phyloP scores from a whole-genome alignment of 2,329 filamentous ascomycete species.

The Paecilomyces niveus region DNA sequence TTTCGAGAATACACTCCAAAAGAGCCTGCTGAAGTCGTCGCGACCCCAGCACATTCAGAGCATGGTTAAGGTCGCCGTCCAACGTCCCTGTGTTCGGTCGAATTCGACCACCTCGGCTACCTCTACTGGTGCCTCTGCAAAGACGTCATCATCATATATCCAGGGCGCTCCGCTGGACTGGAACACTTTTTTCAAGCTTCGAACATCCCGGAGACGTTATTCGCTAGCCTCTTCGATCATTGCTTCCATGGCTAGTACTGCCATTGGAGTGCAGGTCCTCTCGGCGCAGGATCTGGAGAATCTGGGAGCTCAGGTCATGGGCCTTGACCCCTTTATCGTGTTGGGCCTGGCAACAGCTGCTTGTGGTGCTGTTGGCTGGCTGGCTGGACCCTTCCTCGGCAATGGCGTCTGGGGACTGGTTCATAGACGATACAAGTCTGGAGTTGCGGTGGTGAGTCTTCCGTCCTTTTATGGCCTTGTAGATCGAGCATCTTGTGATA shows the following conservation, averaged over 20 bases:
- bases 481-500: neutral
- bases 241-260: constrained; percentile 56
- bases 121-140: constrained; percentile 3
- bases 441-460: constrained; percentile 63
- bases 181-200: constrained; percentile 89
- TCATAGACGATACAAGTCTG: constrained; percentile 61
- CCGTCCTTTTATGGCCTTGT: constrained; percentile 1
- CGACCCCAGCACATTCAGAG: constrained; percentile 6
- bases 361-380: constrained; percentile 77
- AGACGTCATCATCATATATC: neutral
- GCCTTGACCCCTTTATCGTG: constrained; percentile 80
- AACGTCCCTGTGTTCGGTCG: constrained; percentile 7
- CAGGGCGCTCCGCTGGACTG: constrained; percentile 57
- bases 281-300: constrained; percentile 63
- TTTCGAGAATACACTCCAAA: neutral
- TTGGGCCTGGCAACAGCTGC: constrained; percentile 73
- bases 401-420: constrained; percentile 70
- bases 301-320: constrained; percentile 60
- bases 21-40: constrained; percentile 9
- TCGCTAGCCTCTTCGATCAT: constrained; percentile 70
- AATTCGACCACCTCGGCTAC: constrained; percentile 19
- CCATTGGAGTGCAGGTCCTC: constrained; percentile 47
- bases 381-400: constrained; percentile 76
- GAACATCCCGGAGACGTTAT: constrained; percentile 75
- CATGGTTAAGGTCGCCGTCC: constrained; percentile 6